Evolutionary conservation across 148 eudicot genomes (phyloP), one percentile per base, ranked within the genome.

Genomic region (Hydrangea macrophylla): DNA sequence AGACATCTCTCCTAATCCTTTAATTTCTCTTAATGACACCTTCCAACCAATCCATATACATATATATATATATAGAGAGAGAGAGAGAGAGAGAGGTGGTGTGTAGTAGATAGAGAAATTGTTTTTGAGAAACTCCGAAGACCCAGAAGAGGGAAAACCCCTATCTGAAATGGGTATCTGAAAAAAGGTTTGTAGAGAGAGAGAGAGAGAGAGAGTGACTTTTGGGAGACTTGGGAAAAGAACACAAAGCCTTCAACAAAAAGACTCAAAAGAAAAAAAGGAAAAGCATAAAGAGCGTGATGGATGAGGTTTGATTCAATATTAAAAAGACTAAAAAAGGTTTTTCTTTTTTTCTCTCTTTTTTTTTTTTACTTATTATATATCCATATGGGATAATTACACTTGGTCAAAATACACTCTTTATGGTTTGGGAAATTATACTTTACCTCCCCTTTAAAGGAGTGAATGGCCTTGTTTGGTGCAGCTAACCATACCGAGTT

Each of bases 251-350:
- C n/a, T n/a, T n/a, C n/a, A 54, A 26, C 36, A 37, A 11, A 56
- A 54, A 31, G 44, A 44, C 45, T 32, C 17, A 58, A 58, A 66
- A 31, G 37, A 27, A 45, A 62, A 8, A 56, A 68, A 54, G 58
- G 23, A 68, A 74, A 53, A 18, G 67, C 77, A 74, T 62, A 61
- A 74, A 67, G 71, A 61, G 55, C 72, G 72, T 74, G 77, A 73
- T 35, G 44, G 72, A 60, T 67, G 55, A 66, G 62, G 61, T 42
- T 7, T 42, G n/a, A n/a, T n/a, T 42, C 11, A 11, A 42, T 42
- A 60, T 73, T 59, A 73, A 48, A 58, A 44, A 59, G 32, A 48
- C n/a, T n/a, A 58, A 50, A 44, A 32, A 65, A 45, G 51, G n/a
- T 66, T 28, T 28, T 22, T 17, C 15, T 35, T 54, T 67, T 56